These are phyloP conservation scores for Verruconis gallopava DNA, from an alignment of 2,329 filamentous ascomycete genomes.

Conservation along the genomic window DNA sequence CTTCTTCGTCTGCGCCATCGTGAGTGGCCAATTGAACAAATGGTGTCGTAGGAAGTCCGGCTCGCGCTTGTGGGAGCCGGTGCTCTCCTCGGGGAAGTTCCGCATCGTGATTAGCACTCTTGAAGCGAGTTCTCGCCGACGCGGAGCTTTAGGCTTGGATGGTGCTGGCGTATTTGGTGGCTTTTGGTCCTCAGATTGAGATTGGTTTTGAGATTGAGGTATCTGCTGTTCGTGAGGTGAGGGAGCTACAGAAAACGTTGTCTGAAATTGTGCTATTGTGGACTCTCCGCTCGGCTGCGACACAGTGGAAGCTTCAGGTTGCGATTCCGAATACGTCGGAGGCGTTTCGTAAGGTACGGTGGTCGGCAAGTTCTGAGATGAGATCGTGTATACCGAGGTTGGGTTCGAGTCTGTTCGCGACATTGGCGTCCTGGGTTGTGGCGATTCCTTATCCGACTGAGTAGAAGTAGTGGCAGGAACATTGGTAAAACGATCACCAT, in stretches of 20 bases:
- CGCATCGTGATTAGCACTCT: conserved; percentile 14
- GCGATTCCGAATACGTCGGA: too few relatives aligned
- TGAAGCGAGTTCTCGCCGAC: conserved; percentile 14
- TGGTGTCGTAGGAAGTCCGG: background rate
- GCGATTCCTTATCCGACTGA: too few relatives aligned
- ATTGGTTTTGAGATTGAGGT: background rate
- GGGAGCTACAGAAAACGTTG: background rate
- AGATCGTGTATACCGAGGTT: too few relatives aligned
- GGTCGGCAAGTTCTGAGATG: too few relatives aligned
- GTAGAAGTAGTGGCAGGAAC: too few relatives aligned
- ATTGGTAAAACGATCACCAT: too few relatives aligned
- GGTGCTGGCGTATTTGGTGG: conserved; percentile 1
- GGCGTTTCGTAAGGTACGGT: conserved; percentile 1
- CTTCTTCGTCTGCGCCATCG: background rate
- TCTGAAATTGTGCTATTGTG: background rate
- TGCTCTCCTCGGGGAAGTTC: background rate
- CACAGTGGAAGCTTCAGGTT: background rate
- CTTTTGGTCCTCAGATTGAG: conserved; percentile 2
- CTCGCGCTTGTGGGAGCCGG: background rate
- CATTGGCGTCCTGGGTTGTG: background rate
- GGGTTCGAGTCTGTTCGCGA: too few relatives aligned
- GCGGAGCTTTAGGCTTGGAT: conserved; percentile 3
- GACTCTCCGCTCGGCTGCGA: conserved; percentile 7
- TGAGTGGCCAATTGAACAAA: background rate
- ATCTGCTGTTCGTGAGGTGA: too few relatives aligned